phyloP scores from a whole-genome alignment of 139 green algal genomes.

The Chlamydomonas sphaeroides region DNA sequence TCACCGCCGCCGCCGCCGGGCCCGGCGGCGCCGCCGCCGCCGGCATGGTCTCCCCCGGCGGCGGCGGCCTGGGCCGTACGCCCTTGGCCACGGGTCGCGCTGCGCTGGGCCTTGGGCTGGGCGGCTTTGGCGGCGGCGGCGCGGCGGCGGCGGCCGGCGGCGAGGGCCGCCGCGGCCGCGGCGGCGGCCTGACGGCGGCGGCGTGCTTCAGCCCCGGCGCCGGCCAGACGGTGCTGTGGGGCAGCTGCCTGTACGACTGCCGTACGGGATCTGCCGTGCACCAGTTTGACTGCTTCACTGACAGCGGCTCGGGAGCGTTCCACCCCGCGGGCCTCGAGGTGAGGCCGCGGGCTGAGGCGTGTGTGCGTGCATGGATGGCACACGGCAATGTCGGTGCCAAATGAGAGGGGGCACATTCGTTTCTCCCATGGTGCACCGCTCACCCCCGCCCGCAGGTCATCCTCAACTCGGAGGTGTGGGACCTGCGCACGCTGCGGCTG shows the following conservation, averaged over 20 bases:
- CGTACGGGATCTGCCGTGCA: constrained; percentile 58
- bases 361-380: background rate
- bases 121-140: background rate
- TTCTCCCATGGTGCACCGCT: too few relatives aligned
- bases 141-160: background rate
- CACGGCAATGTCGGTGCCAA: too few relatives aligned
- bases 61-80: background rate
- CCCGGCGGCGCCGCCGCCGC: background rate
- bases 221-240: constrained; percentile 77
- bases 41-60: background rate
- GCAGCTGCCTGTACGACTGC: constrained; percentile 76
- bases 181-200: background rate
- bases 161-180: background rate
- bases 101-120: background rate
- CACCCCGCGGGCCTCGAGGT: constrained; percentile 74
- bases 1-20: background rate
- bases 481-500: constrained; percentile 74
- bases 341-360: background rate
- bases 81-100: too few relatives aligned
- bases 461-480: constrained; percentile 84
- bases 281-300: constrained; percentile 77
- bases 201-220: constrained; percentile 29
- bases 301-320: constrained; percentile 66
- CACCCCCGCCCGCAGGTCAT: constrained; percentile 46
- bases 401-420: too few relatives aligned